phyloP scores from a whole-genome alignment of 441 rosid genomes.

The Pelargonium hybrid region DNA sequence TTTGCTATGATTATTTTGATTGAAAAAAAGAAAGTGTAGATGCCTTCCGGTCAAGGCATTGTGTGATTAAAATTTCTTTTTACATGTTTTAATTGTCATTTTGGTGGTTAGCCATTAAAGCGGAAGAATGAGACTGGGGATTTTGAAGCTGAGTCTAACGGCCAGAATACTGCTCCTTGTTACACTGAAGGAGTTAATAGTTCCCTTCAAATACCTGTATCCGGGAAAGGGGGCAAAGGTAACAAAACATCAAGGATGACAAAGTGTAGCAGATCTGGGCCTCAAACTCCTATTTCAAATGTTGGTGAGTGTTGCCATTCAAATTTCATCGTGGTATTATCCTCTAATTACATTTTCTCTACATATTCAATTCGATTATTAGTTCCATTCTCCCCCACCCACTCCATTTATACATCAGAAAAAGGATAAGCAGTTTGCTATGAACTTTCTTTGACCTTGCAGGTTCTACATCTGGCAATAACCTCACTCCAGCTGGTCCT shows the following conservation, averaged over 20 bases:
- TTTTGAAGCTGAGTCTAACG: constrained; percentile 43
- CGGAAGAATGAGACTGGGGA: constrained; percentile 53
- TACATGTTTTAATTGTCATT: constrained; percentile 17
- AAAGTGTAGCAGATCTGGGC: constrained; percentile 48
- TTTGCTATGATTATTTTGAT: not conserved
- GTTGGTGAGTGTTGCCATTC: constrained; percentile 41
- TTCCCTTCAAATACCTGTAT: constrained; percentile 61
- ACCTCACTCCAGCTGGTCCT: constrained; percentile 72
- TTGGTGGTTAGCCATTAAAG: constrained; percentile 47
- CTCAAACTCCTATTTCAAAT: constrained; percentile 48
- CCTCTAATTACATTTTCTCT: not conserved
- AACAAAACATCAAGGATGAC: constrained; percentile 49
- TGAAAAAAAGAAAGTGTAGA: not conserved
- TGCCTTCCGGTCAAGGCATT: not conserved
- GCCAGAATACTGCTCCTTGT: constrained; percentile 35
- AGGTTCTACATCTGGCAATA: constrained; percentile 78
- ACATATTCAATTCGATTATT: constrained; percentile 1
- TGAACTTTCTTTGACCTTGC: constrained; percentile 31
- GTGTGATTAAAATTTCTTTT: not conserved
- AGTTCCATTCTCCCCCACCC: not conserved
- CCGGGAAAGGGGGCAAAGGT: constrained; percentile 65
- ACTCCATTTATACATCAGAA: not conserved
- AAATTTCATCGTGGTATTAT: not conserved
- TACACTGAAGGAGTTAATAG: constrained; percentile 36
- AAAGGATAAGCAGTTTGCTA: constrained; percentile 12